Conservation (phyloP, 176 grass and related monocot species). For the Avena insularis region DNA sequence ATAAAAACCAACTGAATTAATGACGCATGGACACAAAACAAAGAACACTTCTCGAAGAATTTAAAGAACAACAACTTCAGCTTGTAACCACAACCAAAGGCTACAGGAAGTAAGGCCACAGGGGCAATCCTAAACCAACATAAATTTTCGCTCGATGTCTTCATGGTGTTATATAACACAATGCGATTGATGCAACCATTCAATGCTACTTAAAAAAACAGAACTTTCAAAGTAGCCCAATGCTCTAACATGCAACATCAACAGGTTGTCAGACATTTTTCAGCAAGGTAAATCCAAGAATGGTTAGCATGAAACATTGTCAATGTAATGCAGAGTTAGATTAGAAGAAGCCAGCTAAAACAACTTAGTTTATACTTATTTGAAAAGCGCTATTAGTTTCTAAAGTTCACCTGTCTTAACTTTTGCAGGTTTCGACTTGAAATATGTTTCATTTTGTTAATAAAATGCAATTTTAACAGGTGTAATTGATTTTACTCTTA, state of each 20-base stretch:
- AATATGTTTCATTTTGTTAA: background rate
- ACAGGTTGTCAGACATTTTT: background rate
- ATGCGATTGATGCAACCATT: slow-evolving; percentile 10
- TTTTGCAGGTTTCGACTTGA: background rate
- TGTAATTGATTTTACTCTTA: background rate
- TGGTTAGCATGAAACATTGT: slow-evolving; percentile 5
- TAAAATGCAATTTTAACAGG: background rate
- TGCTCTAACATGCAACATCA: slow-evolving; percentile 8
- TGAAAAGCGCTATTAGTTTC: background rate
- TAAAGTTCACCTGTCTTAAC: background rate
- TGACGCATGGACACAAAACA: background rate
- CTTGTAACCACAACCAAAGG: slow-evolving; percentile 14
- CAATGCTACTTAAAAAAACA: background rate
- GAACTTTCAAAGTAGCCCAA: background rate
- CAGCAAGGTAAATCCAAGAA: slow-evolving; percentile 18
- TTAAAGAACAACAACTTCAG: background rate
- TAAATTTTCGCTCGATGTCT: background rate
- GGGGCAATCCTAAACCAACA: background rate
- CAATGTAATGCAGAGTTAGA: slow-evolving; percentile 23
- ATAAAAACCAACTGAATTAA: slow-evolving; percentile 28
- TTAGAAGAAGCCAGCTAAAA: slow-evolving; percentile 10
- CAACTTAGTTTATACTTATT: background rate
- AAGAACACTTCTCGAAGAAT: slow-evolving; percentile 2
- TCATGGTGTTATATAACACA: background rate
- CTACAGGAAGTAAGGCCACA: slow-evolving; percentile 3